Conservation (phyloP, 495 filamentous ascomycete genomes). For the Bacidia rubella region DNA sequence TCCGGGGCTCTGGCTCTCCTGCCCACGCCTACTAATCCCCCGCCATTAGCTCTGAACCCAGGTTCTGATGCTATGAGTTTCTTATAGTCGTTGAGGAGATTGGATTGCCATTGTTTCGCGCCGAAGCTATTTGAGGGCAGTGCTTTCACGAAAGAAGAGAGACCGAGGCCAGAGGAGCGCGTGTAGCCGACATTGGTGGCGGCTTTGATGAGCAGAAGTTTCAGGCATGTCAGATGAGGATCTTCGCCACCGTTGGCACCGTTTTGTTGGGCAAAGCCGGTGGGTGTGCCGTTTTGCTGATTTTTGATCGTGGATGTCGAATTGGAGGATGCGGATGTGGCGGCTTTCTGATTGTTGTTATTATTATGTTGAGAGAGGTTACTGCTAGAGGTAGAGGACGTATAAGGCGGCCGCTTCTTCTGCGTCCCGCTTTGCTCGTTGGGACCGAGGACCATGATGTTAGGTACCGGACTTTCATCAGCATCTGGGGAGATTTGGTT, state of each 20-base stretch:
- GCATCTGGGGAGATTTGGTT: conserved; percentile 60
- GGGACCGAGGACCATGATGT: conserved; percentile 75
- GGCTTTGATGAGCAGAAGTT: conserved; percentile 64
- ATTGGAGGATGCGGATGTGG: conserved; percentile 7
- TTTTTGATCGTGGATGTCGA: conserved; percentile 12
- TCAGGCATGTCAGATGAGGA: conserved; percentile 57
- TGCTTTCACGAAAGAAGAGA: conserved; percentile 48
- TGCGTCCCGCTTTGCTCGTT: conserved; percentile 22
- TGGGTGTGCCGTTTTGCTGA: background rate
- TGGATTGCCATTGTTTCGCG: conserved; percentile 49
- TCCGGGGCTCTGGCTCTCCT: conserved; percentile 52
- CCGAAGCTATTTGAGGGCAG: conserved; percentile 69
- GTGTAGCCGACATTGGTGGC: conserved; percentile 67
- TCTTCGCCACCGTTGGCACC: conserved; percentile 53
- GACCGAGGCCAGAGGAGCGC: conserved; percentile 18
- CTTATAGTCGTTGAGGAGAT: conserved; percentile 63
- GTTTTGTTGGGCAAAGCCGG: conserved; percentile 30
- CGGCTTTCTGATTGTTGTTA: conserved; percentile 22
- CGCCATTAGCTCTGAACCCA: conserved; percentile 35
- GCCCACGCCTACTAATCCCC: conserved; percentile 27
- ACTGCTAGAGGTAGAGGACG: conserved; percentile 58
- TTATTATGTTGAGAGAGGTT: conserved; percentile 59
- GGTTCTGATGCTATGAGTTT: conserved; percentile 58
- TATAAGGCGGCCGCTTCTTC: conserved; percentile 34
- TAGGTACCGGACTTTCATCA: conserved; percentile 53